A percentile compares a stretch with the other conserved stretches of the same genome.
These are phyloP conservation scores for Viola odorata DNA, from an alignment of 345 rosid genomes.

Conservation along the genomic window DNA sequence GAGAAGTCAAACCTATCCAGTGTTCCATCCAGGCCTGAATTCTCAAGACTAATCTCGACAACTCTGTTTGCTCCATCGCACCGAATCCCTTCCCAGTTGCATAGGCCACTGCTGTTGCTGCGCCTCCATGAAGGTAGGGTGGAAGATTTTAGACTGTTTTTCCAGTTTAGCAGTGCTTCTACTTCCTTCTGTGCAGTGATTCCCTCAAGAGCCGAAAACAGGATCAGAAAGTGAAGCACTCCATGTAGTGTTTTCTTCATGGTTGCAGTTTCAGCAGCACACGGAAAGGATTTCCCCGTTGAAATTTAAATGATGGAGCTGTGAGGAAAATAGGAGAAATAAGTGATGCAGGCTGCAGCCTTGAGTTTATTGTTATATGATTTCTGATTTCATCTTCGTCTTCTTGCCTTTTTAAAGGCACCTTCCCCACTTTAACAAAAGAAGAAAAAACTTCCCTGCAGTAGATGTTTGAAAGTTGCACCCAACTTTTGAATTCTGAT, in stretches of 20 bases:
- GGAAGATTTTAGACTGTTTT: slow-evolving; percentile 11
- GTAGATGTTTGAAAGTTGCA: too few relatives aligned
- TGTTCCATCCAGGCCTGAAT: slow-evolving; percentile 33
- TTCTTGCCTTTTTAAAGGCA: not conserved
- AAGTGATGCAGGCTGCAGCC: too few relatives aligned
- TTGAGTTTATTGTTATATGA: too few relatives aligned
- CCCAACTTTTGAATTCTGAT: too few relatives aligned
- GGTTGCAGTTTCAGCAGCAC: not conserved
- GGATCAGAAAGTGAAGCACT: not conserved
- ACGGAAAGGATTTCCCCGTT: not conserved
- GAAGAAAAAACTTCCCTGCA: too few relatives aligned
- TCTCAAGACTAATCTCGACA: slow-evolving; percentile 24
- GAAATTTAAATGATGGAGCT: not conserved
- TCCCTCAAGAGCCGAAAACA: not conserved
- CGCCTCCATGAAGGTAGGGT: slow-evolving; percentile 14
- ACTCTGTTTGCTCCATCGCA: slow-evolving; percentile 25
- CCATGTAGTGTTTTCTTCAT: not conserved
- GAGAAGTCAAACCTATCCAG: slow-evolving; percentile 36
- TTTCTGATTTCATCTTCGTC: not conserved
- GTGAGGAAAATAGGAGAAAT: not conserved
- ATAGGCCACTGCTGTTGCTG: slow-evolving; percentile 18
- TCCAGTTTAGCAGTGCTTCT: slow-evolving; percentile 11
- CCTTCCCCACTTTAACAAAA: too few relatives aligned
- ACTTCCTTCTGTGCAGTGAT: slow-evolving; percentile 5
- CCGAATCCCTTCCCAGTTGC: slow-evolving; percentile 34